These are phyloP conservation scores for Podosphaera aphanis DNA, from an alignment of 2,329 filamentous ascomycete species.

Conservation along the genomic window DNA sequence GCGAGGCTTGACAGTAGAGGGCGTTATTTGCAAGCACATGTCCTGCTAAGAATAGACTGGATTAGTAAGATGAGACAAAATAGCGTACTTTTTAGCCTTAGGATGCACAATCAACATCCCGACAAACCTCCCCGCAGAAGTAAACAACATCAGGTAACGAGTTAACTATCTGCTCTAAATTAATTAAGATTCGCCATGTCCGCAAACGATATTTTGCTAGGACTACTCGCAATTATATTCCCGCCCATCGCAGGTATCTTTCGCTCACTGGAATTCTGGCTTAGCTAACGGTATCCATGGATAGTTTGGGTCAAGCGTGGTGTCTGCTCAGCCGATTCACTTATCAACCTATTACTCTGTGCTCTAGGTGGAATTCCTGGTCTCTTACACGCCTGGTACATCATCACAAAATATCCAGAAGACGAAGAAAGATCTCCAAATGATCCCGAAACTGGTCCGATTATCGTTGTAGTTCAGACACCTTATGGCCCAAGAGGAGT, in stretches of 20 bases:
- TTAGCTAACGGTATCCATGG: neutral
- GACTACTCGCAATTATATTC: conserved; percentile 38
- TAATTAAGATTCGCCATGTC: neutral
- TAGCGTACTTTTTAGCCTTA: no score
- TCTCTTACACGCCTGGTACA: conserved; percentile 91
- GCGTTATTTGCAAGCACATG: no score
- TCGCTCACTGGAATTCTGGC: neutral
- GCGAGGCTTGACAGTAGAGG: no score
- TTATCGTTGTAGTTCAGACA: conserved; percentile 53
- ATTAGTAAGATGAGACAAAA: no score
- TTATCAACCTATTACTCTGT: conserved; percentile 90
- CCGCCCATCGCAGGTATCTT: conserved; percentile 41
- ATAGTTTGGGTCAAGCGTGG: conserved; percentile 91
- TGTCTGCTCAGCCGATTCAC: conserved; percentile 70
- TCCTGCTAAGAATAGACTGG: no score
- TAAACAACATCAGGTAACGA: no score
- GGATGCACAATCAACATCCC: no score
- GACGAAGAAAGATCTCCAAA: conserved; percentile 27
- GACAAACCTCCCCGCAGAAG: no score
- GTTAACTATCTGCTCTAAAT: neutral
- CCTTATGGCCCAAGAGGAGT: conserved; percentile 17
- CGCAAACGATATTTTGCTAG: conserved; percentile 33
- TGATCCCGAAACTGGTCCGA: conserved; percentile 31
- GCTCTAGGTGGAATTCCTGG: conserved; percentile 60
- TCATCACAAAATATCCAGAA: conserved; percentile 78